These are phyloP conservation scores for Pichia rugopelliculosa DNA, from an alignment of 805 yeast species.

Conservation along the genomic window DNA sequence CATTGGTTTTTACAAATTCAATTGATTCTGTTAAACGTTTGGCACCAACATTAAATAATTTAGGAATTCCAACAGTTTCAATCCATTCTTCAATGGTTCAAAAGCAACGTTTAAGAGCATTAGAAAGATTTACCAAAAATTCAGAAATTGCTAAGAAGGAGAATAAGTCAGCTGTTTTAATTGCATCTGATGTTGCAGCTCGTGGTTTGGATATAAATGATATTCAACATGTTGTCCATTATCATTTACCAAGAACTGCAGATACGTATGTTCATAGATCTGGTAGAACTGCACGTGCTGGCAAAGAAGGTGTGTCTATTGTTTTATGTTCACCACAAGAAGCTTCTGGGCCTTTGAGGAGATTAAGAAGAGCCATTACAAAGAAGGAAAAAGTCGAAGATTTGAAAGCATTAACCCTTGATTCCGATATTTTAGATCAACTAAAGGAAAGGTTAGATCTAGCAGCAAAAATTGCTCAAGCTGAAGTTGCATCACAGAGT, in stretches of 20 bases:
- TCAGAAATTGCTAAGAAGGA: constrained; percentile 28
- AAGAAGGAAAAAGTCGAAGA: constrained; percentile 37
- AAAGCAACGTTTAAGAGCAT: constrained; percentile 77
- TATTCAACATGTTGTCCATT: constrained; percentile 91
- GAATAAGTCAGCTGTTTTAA: constrained; percentile 55
- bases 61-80: constrained; percentile 62
- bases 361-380: constrained; percentile 52
- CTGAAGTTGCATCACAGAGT: constrained; percentile 47
- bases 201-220: constrained; percentile 91
- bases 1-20: constrained; percentile 89
- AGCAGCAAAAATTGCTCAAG: constrained; percentile 71
- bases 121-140: constrained; percentile 68
- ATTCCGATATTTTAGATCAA: constrained; percentile 63
- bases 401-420: constrained; percentile 67
- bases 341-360: constrained; percentile 78
- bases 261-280: constrained; percentile 93
- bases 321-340: constrained; percentile 92
- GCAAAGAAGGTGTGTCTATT: constrained; percentile 88
- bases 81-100: constrained; percentile 94
- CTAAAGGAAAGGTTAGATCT: constrained; percentile 59
- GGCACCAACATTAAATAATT: constrained; percentile 63
- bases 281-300: constrained; percentile 98
- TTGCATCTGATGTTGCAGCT: constrained; percentile 98
- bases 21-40: constrained; percentile 89
- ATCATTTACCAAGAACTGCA: constrained; percentile 90